Evolutionary conservation across 2,329 filamentous ascomycete species (phyloP), one percentile per base, ranked within the genome.

Genomic region (Tympanopsis confertula): DNA sequence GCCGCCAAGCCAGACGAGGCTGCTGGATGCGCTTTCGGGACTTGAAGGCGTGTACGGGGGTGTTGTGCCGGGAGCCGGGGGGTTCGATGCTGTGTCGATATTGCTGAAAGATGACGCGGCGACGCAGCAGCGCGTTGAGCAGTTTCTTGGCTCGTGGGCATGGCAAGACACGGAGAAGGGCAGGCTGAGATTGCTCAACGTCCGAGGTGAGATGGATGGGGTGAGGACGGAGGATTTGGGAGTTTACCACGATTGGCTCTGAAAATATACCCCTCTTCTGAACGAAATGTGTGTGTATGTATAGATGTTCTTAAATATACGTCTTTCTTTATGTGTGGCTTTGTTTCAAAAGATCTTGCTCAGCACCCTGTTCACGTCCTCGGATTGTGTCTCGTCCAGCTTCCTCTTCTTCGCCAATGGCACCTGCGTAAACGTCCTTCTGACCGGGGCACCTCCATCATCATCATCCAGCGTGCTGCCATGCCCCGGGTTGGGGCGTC

Each of bases 31-130:
- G 7, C 69, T 89, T 40, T 72, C 68, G 3, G 56, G 48, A 3
- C 62, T 95, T 2, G 70, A 82, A 0, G 91, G 89, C 4, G 87
- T 96, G 3, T 74, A 88, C 45, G 88, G 87, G 1, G 91, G 88
- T 0, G 86, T 96, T 0, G 91, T 95, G 0, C 91, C 91, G 0
- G 91, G 91, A 0, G 91, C 91, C 0, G 91, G 91, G 7, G 91
- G 91, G 0, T 95, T 84, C 52, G 91, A 98, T 64, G 91, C 91
- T 1, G 70, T 94, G 39, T 83, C 82, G 1, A 57, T 98, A 42
- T 58, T 98, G 41, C 74, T 94, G 45, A 70, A 72, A 49, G 85
- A 95, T 49, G 77, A 83, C 38, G 68, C 66, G 24, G 70, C 69
- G 36, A 84, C 85, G 2, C 62, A 81, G 39, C 52, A 54, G 17